Evolutionary conservation across 805 yeast species (phyloP).

Genomic region (Ogataea nitratoaversa): DNA sequence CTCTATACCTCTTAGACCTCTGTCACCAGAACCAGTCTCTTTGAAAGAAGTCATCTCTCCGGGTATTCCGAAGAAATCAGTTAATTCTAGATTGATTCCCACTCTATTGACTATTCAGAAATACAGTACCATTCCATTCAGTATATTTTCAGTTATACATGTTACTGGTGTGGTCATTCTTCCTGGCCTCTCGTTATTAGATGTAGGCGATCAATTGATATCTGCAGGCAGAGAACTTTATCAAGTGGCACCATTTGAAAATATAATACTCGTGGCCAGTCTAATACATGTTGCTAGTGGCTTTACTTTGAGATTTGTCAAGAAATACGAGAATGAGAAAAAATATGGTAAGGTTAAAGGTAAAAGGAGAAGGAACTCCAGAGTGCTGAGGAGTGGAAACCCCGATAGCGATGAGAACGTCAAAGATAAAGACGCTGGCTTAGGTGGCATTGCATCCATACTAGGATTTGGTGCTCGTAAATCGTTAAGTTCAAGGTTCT

Average conservation of each 20-base stretch:
- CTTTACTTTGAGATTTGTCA: constrained; percentile 37
- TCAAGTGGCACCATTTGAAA: constrained; percentile 50
- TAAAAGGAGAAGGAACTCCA: constrained; percentile 6
- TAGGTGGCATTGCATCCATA: constrained; percentile 58
- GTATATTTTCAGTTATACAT: constrained; percentile 56
- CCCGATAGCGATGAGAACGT: constrained; percentile 18
- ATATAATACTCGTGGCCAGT: constrained; percentile 42
- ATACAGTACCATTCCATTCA: constrained; percentile 56
- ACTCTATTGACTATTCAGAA: constrained; percentile 39
- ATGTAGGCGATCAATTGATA: constrained; percentile 48
- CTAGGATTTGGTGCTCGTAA: constrained; percentile 52
- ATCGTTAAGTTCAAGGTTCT: constrained; percentile 38
- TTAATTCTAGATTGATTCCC: constrained; percentile 11
- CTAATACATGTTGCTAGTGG: constrained; percentile 54
- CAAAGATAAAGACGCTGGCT: constrained; percentile 43
- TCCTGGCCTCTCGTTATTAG: constrained; percentile 45
- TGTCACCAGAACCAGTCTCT: constrained; percentile 21
- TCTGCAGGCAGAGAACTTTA: constrained; percentile 60
- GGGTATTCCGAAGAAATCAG: constrained; percentile 14
- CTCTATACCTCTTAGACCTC: constrained; percentile 1
- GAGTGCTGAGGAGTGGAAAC: background rate
- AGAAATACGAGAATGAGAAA: constrained; percentile 28
- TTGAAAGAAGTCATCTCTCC: constrained; percentile 9
- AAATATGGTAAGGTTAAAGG: constrained; percentile 20
- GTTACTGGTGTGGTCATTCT: constrained; percentile 47